phyloP scores from a whole-genome alignment of 306 rosid species.

The Dryas drummondii region DNA sequence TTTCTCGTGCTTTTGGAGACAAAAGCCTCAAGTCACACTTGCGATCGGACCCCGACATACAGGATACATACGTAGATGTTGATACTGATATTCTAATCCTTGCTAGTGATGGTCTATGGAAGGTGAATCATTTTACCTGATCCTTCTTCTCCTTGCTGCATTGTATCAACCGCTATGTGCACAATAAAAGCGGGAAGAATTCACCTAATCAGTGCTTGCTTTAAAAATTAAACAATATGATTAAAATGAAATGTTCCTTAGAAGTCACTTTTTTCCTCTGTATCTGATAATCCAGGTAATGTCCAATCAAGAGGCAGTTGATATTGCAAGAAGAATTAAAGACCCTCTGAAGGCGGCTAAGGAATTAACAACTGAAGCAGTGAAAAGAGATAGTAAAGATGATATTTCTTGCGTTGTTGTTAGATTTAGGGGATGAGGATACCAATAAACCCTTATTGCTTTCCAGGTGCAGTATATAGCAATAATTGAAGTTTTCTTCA shows the following conservation, averaged over 20 bases:
- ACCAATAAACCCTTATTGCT: slow-evolving; percentile 27
- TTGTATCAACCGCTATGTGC: not conserved
- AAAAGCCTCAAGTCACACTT: slow-evolving; percentile 87
- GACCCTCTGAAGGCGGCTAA: slow-evolving; percentile 83
- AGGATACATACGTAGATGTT: slow-evolving; percentile 32
- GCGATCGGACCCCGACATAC: slow-evolving; percentile 83
- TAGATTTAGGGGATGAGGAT: slow-evolving; percentile 52
- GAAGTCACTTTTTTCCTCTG: slow-evolving; percentile 6
- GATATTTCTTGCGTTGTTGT: slow-evolving; percentile 90
- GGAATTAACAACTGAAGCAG: slow-evolving; percentile 69
- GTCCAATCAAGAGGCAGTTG: slow-evolving; percentile 86
- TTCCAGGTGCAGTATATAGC: slow-evolving; percentile 36
- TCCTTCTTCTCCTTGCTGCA: not conserved
- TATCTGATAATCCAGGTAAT: slow-evolving; percentile 61
- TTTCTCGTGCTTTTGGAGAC: slow-evolving; percentile 95
- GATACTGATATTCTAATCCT: slow-evolving; percentile 63
- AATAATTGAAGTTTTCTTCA: slow-evolving; percentile 38
- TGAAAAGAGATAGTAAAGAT: slow-evolving; percentile 83
- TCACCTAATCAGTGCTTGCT: slow-evolving; percentile 9
- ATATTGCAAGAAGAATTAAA: slow-evolving; percentile 63
- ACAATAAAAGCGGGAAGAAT: not conserved
- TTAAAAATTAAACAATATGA: not conserved
- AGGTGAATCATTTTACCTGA: slow-evolving; percentile 47
- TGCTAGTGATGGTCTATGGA: slow-evolving; percentile 96
- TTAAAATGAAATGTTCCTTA: slow-evolving; percentile 1